Evolutionary conservation across 2,329 filamentous ascomycete genomes (phyloP), one percentile per base, ranked within the genome.

Genomic region (Mollisia scopiformis): DNA sequence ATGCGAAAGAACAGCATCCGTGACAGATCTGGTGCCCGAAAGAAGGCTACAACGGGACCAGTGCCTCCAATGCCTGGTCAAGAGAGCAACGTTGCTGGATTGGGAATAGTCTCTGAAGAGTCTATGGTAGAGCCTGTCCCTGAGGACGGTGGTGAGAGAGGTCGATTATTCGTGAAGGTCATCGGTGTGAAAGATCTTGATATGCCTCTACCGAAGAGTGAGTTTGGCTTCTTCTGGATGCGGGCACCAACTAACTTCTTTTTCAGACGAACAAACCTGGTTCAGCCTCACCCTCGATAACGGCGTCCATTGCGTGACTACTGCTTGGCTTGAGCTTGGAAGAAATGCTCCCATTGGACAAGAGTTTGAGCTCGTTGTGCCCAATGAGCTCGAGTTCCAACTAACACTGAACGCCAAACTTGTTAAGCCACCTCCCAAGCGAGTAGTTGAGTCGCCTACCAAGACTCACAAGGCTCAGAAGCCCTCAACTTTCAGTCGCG

Each of bases 231-330:
- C 33, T 19, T 27, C 27, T 13, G 11, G 13, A 56, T 51, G 53
- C n/a, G n/a, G n/a, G 7, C 6, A 49, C 31, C 27, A 47, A 41
- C 71, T 77, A 69, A 77, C 66, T 23, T 41, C 37, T 3, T 13
- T 35, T 27, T 28, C 49, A 95, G 92, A 90, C 71, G 93, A 98
- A 77, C 88, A 92, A 57, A 92, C 92, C 2, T 95, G 92, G 84
- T 99, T 99, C 79, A 93, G 94, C 69, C 84, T 99, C 11, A 99
- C 95, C 0, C 84, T 99, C n/a, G 95, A 99, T 76, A 99, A 99
- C 66, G 95, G 95, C 27, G 86, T 99, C 1, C 95, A 99, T 75
- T 99, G 95, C 71, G 95, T 99, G 16, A 99, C 95, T 0, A 99
- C 95, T 3, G 89, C 93, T 0, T 97, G 93, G 91, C 82, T 98